Evolutionary conservation across 1,139 yeast species (phyloP).

Genomic region (Scheffersomyces titani): DNA sequence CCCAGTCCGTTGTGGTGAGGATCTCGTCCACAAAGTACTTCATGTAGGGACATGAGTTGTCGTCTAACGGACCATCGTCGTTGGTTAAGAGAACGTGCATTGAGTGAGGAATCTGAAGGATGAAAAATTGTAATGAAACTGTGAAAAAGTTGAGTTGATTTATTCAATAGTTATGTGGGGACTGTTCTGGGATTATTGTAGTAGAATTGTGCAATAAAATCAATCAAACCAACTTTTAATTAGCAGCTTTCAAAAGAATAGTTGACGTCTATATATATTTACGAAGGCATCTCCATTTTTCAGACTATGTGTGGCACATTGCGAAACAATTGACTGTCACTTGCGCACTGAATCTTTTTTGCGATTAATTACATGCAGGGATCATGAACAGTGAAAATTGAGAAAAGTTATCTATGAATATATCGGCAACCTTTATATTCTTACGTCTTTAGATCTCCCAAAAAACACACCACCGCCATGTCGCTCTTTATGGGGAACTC

Average conservation of each 20-base stretch:
- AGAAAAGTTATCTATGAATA: not conserved
- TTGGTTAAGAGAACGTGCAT: constrained; percentile 67
- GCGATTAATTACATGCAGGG: not conserved
- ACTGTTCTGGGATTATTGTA: not conserved
- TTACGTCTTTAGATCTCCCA: not conserved
- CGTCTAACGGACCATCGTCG: constrained; percentile 94
- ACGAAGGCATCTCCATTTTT: not conserved
- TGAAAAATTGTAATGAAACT: not conserved
- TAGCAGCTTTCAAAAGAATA: not conserved
- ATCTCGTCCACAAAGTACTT: constrained; percentile 79
- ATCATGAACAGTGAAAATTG: not conserved
- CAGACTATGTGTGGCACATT: not conserved
- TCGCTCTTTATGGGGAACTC: constrained; percentile 57
- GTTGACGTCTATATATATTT: not conserved
- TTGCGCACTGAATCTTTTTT: not conserved
- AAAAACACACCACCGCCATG: constrained; percentile 38
- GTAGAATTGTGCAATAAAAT: not conserved
- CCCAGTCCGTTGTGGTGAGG: constrained; percentile 70
- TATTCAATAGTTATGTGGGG: not conserved
- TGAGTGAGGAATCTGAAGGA: not conserved
- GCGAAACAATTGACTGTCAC: too few relatives aligned
- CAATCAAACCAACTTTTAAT: too few relatives aligned
- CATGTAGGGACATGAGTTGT: constrained; percentile 80
- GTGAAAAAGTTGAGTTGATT: too few relatives aligned
- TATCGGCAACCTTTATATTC: not conserved